Evolutionary conservation across 805 yeast species (phyloP).

Genomic region (Lipomyces oligophaga): DNA sequence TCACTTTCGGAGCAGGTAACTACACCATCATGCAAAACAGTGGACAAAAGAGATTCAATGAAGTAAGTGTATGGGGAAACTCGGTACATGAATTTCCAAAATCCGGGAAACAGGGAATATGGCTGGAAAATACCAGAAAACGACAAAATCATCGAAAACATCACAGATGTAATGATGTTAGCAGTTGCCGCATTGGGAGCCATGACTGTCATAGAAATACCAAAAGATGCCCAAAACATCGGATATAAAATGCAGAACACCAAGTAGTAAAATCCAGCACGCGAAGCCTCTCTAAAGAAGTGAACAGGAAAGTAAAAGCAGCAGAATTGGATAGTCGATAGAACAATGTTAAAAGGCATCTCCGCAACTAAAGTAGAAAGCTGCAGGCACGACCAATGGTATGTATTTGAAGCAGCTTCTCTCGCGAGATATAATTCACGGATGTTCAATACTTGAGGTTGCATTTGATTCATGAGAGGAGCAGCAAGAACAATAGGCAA

Average conservation of each 20-base stretch:
- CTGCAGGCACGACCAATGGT: conserved; percentile 63
- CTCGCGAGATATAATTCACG: conserved; percentile 67
- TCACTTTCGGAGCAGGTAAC: conserved; percentile 52
- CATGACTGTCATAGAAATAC: conserved; percentile 52
- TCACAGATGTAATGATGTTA: conserved; percentile 53
- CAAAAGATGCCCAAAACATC: conserved; percentile 50
- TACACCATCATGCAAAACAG: conserved; percentile 47
- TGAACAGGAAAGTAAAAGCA: conserved; percentile 51
- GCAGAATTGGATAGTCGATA: conserved; percentile 51
- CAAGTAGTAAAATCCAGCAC: conserved; percentile 44
- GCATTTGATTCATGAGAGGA: conserved; percentile 61
- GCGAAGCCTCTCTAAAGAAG: conserved; percentile 45
- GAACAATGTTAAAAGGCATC: conserved; percentile 53
- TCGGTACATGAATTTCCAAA: conserved; percentile 82
- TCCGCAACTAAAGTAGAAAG: conserved; percentile 54
- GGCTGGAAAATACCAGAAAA: conserved; percentile 72
- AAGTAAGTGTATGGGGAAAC: conserved; percentile 68
- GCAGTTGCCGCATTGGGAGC: conserved; percentile 68
- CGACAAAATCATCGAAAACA: conserved; percentile 54
- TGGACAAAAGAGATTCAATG: conserved; percentile 52
- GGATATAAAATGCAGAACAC: conserved; percentile 51
- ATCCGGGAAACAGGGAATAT: conserved; percentile 59
- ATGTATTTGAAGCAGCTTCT: conserved; percentile 67
- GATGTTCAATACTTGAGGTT: conserved; percentile 53
- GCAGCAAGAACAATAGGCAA: conserved; percentile 55